phyloP scores from a whole-genome alignment of 2,329 filamentous ascomycete genomes.

The Fusarium haematococcum region DNA sequence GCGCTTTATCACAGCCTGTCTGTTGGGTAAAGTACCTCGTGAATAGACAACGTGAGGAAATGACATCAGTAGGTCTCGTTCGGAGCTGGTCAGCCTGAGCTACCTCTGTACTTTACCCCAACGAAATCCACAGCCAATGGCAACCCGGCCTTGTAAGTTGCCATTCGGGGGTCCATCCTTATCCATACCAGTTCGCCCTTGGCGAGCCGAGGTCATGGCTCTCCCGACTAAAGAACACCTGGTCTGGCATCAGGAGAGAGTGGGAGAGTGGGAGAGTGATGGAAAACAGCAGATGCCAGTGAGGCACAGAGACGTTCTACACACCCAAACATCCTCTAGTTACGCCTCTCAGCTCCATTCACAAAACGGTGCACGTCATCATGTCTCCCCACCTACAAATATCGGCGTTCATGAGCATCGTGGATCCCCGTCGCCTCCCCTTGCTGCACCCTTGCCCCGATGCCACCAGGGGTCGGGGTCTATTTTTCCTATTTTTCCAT shows the following conservation, averaged over 20 bases:
- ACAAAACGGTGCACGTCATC: slow-evolving; percentile 13
- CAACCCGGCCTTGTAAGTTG: not conserved
- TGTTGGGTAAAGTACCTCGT: slow-evolving; percentile 39
- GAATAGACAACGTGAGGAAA: slow-evolving; percentile 8
- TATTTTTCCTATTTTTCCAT: slow-evolving; percentile 25
- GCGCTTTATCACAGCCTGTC: slow-evolving; percentile 22
- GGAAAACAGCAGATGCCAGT: not conserved
- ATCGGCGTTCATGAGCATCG: slow-evolving; percentile 19
- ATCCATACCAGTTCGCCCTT: slow-evolving; percentile 4
- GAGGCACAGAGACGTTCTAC: not conserved
- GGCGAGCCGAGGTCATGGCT: slow-evolving; percentile 3
- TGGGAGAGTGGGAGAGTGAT: not conserved
- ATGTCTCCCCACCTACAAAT: slow-evolving; percentile 1
- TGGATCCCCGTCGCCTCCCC: slow-evolving; percentile 18
- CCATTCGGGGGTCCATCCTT: not conserved
- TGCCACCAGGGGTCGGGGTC: slow-evolving; percentile 5
- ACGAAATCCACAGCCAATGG: not conserved
- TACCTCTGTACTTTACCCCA: slow-evolving; percentile 4
- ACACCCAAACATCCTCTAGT: not conserved
- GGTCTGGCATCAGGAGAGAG: slow-evolving; percentile 17
- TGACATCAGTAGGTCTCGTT: not conserved
- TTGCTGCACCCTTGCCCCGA: slow-evolving; percentile 23
- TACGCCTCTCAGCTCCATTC: slow-evolving; percentile 5
- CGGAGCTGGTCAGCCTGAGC: not conserved
- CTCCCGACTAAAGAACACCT: slow-evolving; percentile 23